Percentiles rank a stretch among this genome's conserved stretches.
phyloP scores from a whole-genome alignment of 106 monocot genomes.

The Allium cepa region DNA sequence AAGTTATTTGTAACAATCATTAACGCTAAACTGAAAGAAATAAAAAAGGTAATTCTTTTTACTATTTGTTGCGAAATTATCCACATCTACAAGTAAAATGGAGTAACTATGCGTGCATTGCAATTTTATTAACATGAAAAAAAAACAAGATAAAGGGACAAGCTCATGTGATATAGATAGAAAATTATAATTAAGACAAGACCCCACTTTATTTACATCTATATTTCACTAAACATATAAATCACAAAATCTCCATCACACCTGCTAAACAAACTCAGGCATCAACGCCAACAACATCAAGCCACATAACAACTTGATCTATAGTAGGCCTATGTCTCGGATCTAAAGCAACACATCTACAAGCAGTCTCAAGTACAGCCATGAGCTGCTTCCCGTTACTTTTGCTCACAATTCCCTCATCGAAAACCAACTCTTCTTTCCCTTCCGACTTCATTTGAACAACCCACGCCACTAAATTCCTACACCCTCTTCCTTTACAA shows the following conservation, averaged over 20 bases:
- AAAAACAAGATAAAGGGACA: too few species aligned
- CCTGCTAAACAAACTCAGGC: not conserved
- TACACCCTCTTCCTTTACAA: slow-evolving; percentile 37
- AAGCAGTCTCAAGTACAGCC: slow-evolving; percentile 47
- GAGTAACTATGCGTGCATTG: not conserved
- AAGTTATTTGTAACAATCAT: too few species aligned
- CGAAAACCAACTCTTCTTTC: slow-evolving; percentile 41
- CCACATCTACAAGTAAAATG: not conserved
- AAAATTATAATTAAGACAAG: too few species aligned
- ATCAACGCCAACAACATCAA: slow-evolving; percentile 35
- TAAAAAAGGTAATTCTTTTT: not conserved
- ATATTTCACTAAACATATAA: not conserved
- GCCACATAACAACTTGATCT: slow-evolving; percentile 53
- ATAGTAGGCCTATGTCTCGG: slow-evolving; percentile 47
- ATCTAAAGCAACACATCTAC: slow-evolving; percentile 36
- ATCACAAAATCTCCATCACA: not conserved
- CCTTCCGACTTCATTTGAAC: slow-evolving; percentile 43
- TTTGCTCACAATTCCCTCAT: slow-evolving; percentile 32
- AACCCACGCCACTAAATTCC: slow-evolving; percentile 56
- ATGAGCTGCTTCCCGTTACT: slow-evolving; percentile 35
- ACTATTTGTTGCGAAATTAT: too few species aligned
- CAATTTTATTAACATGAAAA: too few species aligned
- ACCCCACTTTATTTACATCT: slow-evolving; percentile 10
- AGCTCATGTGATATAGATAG: too few species aligned
- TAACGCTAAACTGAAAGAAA: not conserved